Conservation (phyloP, 2,329 filamentous ascomycete species). For the Nemania bipapillata region DNA sequence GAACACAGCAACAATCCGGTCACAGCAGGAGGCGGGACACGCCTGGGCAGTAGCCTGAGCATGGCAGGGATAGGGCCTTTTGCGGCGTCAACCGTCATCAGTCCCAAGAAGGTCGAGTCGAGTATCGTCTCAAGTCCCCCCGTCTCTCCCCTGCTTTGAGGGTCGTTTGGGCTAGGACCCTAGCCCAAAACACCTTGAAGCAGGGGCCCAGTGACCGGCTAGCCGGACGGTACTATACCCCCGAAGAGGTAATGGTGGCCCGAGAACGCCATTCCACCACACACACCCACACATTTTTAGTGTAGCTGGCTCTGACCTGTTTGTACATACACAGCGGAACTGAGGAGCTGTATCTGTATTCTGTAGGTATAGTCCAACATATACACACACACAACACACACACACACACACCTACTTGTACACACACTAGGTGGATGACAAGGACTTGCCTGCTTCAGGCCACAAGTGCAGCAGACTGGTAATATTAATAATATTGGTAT, state of each 20-base stretch:
- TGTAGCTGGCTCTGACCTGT: conserved; percentile 20
- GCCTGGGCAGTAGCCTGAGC: conserved; percentile 45
- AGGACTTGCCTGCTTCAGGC: conserved; percentile 16
- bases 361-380: too few species aligned
- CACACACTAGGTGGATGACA: conserved; percentile 16
- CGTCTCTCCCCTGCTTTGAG: conserved; percentile 50
- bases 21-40: conserved; percentile 56
- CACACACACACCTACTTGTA: background rate
- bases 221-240: conserved; percentile 49
- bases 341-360: too few species aligned
- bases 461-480: background rate
- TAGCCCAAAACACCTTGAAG: conserved; percentile 51
- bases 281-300: conserved; percentile 24
- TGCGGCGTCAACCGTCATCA: conserved; percentile 53
- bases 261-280: conserved; percentile 48
- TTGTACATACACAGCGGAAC: too few species aligned
- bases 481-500: too few species aligned
- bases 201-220: conserved; percentile 49
- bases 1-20: conserved; percentile 61
- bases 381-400: too few species aligned
- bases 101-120: conserved; percentile 52
- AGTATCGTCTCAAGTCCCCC: conserved; percentile 59
- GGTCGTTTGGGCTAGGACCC: conserved; percentile 50
- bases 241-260: conserved; percentile 50
- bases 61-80: conserved; percentile 52